Base-by-base conservation (phyloP, 345 rosid genomes). In the Populus simonii region DNA sequence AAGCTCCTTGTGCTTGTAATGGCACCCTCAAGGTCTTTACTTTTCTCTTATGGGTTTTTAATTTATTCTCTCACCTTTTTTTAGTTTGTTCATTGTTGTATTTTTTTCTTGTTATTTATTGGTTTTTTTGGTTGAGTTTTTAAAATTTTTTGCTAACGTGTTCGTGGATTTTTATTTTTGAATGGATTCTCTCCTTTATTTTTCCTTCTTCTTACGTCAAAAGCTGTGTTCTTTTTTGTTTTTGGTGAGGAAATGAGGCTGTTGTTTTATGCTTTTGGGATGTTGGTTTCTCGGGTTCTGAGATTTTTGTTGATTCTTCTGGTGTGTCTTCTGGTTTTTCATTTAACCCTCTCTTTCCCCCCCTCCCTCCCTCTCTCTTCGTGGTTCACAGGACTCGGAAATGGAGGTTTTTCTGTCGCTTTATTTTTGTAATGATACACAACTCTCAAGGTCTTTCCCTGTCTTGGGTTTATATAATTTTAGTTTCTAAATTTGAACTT, bases 1-100 rank as follows among this genome's bases (percentile, higher is more conserved):
- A 90, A 73, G 82, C 88, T 85, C 93, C 93, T 67, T 90, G 92
- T 79, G 87, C 90, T 71, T 90, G 93, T 33, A 86, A 80, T 78
- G 93, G 93, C 80, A 87, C 88, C 71, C 89, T 90, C 79, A 90
- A 90, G 93, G 92, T 90, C 80, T 71, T 25, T 20, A 9, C 76
- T 79, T 78, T 57, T 41, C 22, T 72, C 12, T 72, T 66, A 65
- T 63, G 53, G 27, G 15, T 68, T 76, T 45, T 22, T 7, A 35
- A 43, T 22, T 53, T 36, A n/a, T 18, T 75, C 35, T 63, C 51
- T 12, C 15, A 16, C n/a, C 8, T 62, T 45, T 62, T n/a, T 74
- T 8, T 27, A 7, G 25, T 36, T 31, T 68, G 20, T 15, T 73
- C 39, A 15, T 73, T n/a, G 38, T 11, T 1, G 10, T 57, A 18